Base-by-base conservation (phyloP, 73 alveolate species). In the Durusdinium trenchii region DNA sequence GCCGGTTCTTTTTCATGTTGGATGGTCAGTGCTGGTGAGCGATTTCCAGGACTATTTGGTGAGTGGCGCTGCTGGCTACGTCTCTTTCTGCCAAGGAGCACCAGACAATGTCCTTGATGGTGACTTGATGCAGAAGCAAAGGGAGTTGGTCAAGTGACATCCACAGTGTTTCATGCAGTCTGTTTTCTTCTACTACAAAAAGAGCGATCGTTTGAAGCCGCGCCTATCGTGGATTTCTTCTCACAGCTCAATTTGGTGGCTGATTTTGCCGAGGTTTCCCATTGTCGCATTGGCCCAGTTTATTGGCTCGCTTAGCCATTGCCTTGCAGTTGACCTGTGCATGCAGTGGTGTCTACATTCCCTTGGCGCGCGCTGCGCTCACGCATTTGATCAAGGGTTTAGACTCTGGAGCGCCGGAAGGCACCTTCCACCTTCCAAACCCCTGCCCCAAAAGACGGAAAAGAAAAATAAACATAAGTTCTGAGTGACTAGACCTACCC, bases 101-200 rank as follows among this genome's bases (percentile, higher is more conserved):
- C 98, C 98, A 7, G 98, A 91, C 78, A 91, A 91, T 38, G 98
- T 91, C 42, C 98, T 91, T 30, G 98, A 91, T 36, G 98, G 98
- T 35, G 0, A 26, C 94, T 84, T 32, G 94, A 60, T 60, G 30
- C 1, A 60, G 1, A 2, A 23, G n/a, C 73, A 60, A 60, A 23
- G 1, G 18, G 7, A 32, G 18, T 60, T 23, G 6, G 4, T 23
- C 30, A 60, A 2, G 73, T 23, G n/a, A 0, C 30, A 60, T 60
- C 73, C 18, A 32, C 73, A 60, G 1, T 60, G 73, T 32, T 23
- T 60, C 73, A 0, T 60, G 73, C 1, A 60, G 73, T 60, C 73
- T 60, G 30, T n/a, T n/a, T 60, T 2, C 18, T 60, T 32, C 18
- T 60, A 60, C 1, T 32, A 60, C 18, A 57, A 57, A 57, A 16